Evolutionary conservation across 371 early-diverging fungal genomes (phyloP).

Genomic region (Mortierella sp.): DNA sequence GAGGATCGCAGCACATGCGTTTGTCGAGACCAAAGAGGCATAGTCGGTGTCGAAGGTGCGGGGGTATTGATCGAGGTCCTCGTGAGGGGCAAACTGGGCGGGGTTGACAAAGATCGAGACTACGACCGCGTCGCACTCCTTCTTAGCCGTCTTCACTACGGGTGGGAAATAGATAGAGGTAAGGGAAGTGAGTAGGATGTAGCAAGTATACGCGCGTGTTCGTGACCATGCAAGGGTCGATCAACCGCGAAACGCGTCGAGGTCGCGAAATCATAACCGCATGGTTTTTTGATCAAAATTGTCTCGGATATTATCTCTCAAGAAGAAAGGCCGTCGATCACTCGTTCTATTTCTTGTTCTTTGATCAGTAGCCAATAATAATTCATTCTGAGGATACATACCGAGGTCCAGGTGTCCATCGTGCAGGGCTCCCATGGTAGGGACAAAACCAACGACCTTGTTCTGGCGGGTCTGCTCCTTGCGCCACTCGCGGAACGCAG

Average conservation of each 20-base stretch:
- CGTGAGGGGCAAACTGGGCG: slow-evolving; percentile 96
- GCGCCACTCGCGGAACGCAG: slow-evolving; percentile 77
- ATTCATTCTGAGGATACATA: slow-evolving; percentile 29
- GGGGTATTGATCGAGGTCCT: slow-evolving; percentile 94
- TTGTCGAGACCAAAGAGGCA: slow-evolving; percentile 64
- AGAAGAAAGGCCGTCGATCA: not conserved
- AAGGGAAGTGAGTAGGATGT: not conserved
- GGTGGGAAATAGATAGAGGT: not conserved
- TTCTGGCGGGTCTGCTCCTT: slow-evolving; percentile 62
- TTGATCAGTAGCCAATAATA: slow-evolving; percentile 5
- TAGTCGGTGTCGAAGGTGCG: slow-evolving; percentile 87
- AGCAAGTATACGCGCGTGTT: not conserved
- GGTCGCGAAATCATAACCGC: not conserved
- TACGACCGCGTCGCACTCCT: slow-evolving; percentile 78
- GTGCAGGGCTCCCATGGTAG: slow-evolving; percentile 96
- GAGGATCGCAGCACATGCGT: slow-evolving; percentile 74
- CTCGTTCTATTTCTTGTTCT: not conserved
- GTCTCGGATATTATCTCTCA: not conserved
- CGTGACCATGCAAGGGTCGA: not conserved
- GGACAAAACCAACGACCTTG: slow-evolving; percentile 80
- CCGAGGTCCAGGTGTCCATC: slow-evolving; percentile 88
- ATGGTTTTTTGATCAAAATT: not conserved
- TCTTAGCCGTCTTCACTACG: slow-evolving; percentile 71
- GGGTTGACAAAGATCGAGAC: slow-evolving; percentile 97
- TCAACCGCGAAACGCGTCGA: not conserved